phyloP scores from a whole-genome alignment of 1,284 basidiomycete genomes.

The Malassezia japonica region DNA sequence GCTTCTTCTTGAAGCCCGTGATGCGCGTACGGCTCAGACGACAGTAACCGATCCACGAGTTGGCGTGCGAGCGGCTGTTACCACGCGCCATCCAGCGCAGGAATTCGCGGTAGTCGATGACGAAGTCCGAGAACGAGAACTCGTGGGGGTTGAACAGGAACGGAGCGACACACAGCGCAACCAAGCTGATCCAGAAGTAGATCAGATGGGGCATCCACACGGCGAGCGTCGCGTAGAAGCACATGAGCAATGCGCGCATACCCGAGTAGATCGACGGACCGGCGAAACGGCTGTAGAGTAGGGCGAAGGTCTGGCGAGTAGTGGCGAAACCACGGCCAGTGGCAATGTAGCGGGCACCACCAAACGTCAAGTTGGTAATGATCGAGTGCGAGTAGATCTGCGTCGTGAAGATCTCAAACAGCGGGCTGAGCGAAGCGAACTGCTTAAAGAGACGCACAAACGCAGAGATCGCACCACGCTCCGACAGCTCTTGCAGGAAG shows the following conservation, averaged over 20 bases:
- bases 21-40: constrained; percentile 47
- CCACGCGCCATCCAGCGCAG: constrained; percentile 48
- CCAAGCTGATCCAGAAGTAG: constrained; percentile 48
- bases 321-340: constrained; percentile 48
- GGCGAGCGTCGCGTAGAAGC: constrained; percentile 47
- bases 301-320: constrained; percentile 43
- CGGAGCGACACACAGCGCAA: constrained; percentile 45
- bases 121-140: constrained; percentile 45
- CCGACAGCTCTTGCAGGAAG: constrained; percentile 47
- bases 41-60: constrained; percentile 49
- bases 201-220: constrained; percentile 48
- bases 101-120: constrained; percentile 49
- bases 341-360: constrained; percentile 49
- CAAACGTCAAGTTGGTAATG: constrained; percentile 47
- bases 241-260: constrained; percentile 41
- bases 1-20: constrained; percentile 49
- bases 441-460: constrained; percentile 46
- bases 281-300: constrained; percentile 47
- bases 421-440: constrained; percentile 43
- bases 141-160: constrained; percentile 49
- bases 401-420: constrained; percentile 48
- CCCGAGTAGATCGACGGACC: constrained; percentile 48
- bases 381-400: constrained; percentile 48
- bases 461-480: constrained; percentile 45
- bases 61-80: constrained; percentile 47